phyloP scores from a whole-genome alignment of 768 basidiomycete genomes.

The Sporobolomyces roseus region DNA sequence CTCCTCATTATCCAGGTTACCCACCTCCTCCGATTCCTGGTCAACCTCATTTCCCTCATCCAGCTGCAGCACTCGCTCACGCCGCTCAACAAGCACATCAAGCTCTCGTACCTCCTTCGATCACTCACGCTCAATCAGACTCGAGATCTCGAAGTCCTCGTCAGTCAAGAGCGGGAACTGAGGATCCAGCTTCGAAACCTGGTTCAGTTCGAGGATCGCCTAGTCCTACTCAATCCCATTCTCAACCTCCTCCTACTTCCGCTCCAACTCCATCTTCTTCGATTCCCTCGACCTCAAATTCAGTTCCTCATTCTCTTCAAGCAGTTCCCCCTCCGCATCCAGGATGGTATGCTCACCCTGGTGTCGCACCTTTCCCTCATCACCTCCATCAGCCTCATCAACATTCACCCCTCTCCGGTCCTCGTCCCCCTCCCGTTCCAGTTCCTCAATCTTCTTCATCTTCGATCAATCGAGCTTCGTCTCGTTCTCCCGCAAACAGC shows the following conservation, averaged over 20 bases:
- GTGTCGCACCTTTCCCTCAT: constrained; percentile 20
- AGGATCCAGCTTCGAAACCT: constrained; percentile 21
- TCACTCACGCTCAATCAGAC: constrained; percentile 38
- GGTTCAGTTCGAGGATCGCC: not conserved
- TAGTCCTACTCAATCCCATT: constrained; percentile 1
- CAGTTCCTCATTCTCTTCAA: not conserved
- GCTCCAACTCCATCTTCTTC: not conserved
- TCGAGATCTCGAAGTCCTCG: constrained; percentile 36
- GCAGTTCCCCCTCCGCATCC: not conserved
- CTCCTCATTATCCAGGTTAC: constrained; percentile 26
- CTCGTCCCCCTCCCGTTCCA: not conserved
- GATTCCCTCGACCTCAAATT: not conserved
- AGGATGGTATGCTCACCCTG: constrained; percentile 32
- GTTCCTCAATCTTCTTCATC: not conserved
- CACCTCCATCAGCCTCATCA: constrained; percentile 30
- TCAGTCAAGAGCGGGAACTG: constrained; percentile 13
- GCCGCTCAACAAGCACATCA: constrained; percentile 21
- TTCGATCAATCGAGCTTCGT: constrained; percentile 10
- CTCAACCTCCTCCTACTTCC: constrained; percentile 12
- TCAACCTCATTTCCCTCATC: constrained; percentile 17
- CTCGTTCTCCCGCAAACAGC: constrained; percentile 18
- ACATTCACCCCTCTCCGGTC: constrained; percentile 28
- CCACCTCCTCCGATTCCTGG: not conserved
- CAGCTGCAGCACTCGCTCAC: constrained; percentile 29
- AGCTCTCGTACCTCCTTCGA: constrained; percentile 6